Evolutionary conservation across 148 eudicot species (phyloP).

Genomic region (Vaccinium darrowii): DNA sequence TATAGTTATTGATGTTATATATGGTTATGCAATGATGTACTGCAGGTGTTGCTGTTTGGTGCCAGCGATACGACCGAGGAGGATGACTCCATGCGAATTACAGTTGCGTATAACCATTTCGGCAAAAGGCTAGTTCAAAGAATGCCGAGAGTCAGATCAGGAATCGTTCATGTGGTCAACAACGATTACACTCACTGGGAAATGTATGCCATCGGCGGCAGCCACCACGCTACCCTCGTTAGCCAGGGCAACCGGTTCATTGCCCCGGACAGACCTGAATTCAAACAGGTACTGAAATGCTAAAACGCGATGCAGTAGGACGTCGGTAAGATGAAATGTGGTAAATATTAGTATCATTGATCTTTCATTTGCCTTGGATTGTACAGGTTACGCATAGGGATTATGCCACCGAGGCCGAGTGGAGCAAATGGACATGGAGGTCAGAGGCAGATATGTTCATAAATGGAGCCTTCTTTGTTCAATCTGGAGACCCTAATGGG

Average conservation of each 20-base stretch:
- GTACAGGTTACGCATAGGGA: slow-evolving; percentile 40
- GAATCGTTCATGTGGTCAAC: slow-evolving; percentile 46
- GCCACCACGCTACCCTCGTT: slow-evolving; percentile 39
- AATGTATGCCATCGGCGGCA: slow-evolving; percentile 58
- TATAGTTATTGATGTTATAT: not conserved
- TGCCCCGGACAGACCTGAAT: slow-evolving; percentile 1
- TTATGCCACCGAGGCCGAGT: slow-evolving; percentile 14
- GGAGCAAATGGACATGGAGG: slow-evolving; percentile 47
- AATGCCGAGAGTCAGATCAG: slow-evolving; percentile 50
- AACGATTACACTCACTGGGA: slow-evolving; percentile 60
- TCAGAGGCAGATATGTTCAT: slow-evolving; percentile 41
- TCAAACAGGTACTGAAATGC: slow-evolving; percentile 1
- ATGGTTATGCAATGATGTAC: not conserved
- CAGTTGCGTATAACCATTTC: slow-evolving; percentile 49
- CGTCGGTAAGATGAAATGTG: not conserved
- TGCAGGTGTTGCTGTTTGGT: slow-evolving; percentile 16
- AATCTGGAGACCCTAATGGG: slow-evolving; percentile 36
- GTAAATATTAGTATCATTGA: not conserved
- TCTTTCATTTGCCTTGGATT: too few relatives aligned
- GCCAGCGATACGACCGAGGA: not conserved
- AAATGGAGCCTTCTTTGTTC: slow-evolving; percentile 44
- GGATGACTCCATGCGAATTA: slow-evolving; percentile 35
- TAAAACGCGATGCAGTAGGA: not conserved
- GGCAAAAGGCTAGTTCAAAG: slow-evolving; percentile 52
- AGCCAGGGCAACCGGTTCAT: slow-evolving; percentile 51